These are phyloP conservation scores for Solanum habrochaites DNA, from an alignment of 257 asterid species.

Conservation along the genomic window DNA sequence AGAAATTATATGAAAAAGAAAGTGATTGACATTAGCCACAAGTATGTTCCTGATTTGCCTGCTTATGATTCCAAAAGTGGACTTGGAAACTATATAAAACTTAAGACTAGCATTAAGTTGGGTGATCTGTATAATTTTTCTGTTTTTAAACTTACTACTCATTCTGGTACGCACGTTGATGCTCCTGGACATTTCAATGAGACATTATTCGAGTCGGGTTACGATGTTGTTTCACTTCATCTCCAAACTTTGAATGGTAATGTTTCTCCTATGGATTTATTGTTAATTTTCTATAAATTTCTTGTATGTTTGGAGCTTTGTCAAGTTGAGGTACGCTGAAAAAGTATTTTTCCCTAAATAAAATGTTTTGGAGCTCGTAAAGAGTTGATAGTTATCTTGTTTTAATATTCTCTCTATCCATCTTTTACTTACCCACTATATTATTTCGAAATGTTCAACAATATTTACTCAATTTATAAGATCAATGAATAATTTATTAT, in stretches of 20 bases:
- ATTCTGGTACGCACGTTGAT: conserved; percentile 2
- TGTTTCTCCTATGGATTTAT: neutral
- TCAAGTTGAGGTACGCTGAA: too few species aligned
- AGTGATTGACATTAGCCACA: neutral
- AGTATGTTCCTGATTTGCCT: neutral
- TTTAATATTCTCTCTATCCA: too few species aligned
- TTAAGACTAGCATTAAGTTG: neutral
- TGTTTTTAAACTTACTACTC: neutral
- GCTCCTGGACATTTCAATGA: conserved; percentile 4
- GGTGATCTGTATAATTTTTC: neutral
- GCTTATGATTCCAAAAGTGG: neutral
- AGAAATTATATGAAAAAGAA: neutral
- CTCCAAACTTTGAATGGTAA: conserved; percentile 6
- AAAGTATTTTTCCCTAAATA: neutral
- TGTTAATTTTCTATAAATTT: neutral
- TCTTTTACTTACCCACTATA: too few species aligned
- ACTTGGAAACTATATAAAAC: neutral
- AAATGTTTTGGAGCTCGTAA: neutral
- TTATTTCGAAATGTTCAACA: too few species aligned
- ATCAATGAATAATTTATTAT: too few species aligned
- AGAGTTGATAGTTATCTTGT: too few species aligned
- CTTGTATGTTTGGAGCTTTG: neutral
- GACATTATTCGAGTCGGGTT: neutral
- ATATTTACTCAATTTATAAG: too few species aligned
- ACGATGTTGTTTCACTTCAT: neutral